Evolutionary conservation across 1,139 yeast species (phyloP).

Genomic region (Geotrichum reessii): DNA sequence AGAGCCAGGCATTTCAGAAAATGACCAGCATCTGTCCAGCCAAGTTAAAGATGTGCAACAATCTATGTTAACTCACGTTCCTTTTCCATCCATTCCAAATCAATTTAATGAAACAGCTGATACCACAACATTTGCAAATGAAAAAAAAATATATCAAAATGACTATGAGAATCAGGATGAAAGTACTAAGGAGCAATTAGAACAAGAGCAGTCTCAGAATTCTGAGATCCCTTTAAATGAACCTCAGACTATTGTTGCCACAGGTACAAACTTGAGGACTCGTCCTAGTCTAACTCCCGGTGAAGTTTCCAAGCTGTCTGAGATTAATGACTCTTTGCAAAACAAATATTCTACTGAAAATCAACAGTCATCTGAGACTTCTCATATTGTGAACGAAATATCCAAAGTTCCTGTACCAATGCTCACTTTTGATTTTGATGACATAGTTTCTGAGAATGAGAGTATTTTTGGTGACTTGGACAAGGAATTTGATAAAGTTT

Average conservation of each 20-base stretch:
- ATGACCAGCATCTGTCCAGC: neutral
- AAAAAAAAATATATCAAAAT: neutral
- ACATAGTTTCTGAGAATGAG: constrained; percentile 37
- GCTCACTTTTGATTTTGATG: constrained; percentile 30
- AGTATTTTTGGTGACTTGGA: constrained; percentile 39
- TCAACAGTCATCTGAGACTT: neutral
- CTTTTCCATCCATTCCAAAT: neutral
- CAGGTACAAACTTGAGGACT: constrained; percentile 26
- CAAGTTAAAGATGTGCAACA: neutral
- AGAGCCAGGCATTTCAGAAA: neutral
- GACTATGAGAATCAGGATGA: neutral
- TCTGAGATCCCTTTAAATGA: neutral
- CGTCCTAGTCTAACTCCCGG: constrained; percentile 35
- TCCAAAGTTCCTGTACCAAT: constrained; percentile 40
- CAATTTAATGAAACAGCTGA: neutral
- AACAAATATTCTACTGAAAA: neutral
- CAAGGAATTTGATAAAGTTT: constrained; percentile 37
- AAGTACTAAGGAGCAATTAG: neutral
- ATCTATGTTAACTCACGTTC: constrained; percentile 1
- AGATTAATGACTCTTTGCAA: neutral
- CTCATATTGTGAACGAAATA: constrained; percentile 42
- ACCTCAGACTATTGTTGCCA: constrained; percentile 11
- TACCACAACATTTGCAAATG: neutral
- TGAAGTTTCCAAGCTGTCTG: constrained; percentile 26
- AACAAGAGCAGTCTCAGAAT: neutral